Conservation (phyloP, 1,284 basidiomycete genomes). For the Rhodotorula sp. region DNA sequence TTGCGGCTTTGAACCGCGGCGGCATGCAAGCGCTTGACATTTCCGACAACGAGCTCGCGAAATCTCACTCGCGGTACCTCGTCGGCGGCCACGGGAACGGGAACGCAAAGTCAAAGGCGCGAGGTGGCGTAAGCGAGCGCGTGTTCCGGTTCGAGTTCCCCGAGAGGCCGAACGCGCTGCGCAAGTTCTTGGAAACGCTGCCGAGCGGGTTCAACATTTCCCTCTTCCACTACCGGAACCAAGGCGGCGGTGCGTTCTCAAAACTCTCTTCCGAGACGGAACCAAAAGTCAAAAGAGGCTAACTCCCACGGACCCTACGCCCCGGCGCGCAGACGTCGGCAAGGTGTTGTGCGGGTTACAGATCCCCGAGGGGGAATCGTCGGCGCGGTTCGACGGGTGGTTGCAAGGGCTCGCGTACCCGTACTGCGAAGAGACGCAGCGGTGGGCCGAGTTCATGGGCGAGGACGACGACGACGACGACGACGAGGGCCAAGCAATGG, state of each 20-base stretch:
- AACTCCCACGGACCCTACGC: neutral
- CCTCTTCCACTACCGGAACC: conserved; percentile 96
- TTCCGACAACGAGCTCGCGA: conserved; percentile 92
- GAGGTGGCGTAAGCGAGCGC: conserved; percentile 74
- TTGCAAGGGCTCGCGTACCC: conserved; percentile 76
- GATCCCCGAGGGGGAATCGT: conserved; percentile 68
- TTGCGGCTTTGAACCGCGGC: conserved; percentile 61
- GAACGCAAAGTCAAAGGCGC: conserved; percentile 52
- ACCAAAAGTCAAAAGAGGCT: neutral
- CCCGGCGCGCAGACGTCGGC: conserved; percentile 66
- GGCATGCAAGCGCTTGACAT: conserved; percentile 85
- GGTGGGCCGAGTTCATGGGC: conserved; percentile 73
- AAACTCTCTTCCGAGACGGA: too few relatives aligned
- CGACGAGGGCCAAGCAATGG: neutral
- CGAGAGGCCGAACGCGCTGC: conserved; percentile 86
- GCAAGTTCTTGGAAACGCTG: conserved; percentile 81
- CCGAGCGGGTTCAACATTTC: conserved; percentile 85
- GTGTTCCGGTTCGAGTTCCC: conserved; percentile 97
- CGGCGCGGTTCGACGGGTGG: conserved; percentile 67
- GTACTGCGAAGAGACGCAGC: conserved; percentile 85
- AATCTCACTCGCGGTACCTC: conserved; percentile 91
- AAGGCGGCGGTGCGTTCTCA: conserved; percentile 74
- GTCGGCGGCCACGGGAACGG: conserved; percentile 58
- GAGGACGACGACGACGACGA: conserved; percentile 14
- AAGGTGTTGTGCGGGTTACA: conserved; percentile 92